Conservation (phyloP, 306 rosid genomes). For the Sesbania bispinosa region DNA sequence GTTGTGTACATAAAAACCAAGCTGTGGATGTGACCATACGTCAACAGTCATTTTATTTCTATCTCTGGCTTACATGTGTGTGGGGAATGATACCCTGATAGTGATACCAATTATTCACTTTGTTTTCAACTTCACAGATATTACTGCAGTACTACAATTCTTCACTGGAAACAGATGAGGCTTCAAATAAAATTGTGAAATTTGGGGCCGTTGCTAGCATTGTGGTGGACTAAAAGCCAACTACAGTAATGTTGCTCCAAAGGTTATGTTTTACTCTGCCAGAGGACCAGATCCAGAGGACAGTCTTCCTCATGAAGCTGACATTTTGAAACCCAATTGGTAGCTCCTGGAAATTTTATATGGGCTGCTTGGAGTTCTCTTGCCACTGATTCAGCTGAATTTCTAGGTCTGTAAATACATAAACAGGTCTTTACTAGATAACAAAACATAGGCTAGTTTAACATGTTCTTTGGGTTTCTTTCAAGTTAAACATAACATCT, state of each 20-base stretch:
- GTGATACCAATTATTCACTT: background rate
- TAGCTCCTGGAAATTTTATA: slow-evolving; percentile 89
- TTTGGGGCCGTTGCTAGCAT: slow-evolving; percentile 79
- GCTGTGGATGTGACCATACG: background rate
- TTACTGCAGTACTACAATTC: slow-evolving; percentile 78
- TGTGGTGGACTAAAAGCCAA: slow-evolving; percentile 75
- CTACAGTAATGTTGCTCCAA: slow-evolving; percentile 65
- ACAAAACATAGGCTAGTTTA: background rate
- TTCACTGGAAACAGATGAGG: slow-evolving; percentile 64
- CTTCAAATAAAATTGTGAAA: slow-evolving; percentile 54
- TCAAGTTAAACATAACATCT: background rate
- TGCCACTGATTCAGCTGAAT: slow-evolving; percentile 80
- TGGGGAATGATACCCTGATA: background rate
- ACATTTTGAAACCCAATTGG: slow-evolving; percentile 91
- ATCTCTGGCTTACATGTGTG: background rate
- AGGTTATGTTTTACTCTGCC: slow-evolving; percentile 89
- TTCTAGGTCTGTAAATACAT: slow-evolving; percentile 51
- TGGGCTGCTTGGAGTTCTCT: slow-evolving; percentile 99
- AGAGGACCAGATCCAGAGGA: slow-evolving; percentile 99
- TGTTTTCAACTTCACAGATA: slow-evolving; percentile 44
- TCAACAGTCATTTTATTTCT: background rate
- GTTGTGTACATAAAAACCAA: background rate
- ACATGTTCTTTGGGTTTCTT: slow-evolving; percentile 10
- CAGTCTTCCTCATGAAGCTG: slow-evolving; percentile 75
- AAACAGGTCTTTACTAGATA: background rate